Conservation (phyloP, 2,329 filamentous ascomycete species). For the Emergomyces pasteurianus region DNA sequence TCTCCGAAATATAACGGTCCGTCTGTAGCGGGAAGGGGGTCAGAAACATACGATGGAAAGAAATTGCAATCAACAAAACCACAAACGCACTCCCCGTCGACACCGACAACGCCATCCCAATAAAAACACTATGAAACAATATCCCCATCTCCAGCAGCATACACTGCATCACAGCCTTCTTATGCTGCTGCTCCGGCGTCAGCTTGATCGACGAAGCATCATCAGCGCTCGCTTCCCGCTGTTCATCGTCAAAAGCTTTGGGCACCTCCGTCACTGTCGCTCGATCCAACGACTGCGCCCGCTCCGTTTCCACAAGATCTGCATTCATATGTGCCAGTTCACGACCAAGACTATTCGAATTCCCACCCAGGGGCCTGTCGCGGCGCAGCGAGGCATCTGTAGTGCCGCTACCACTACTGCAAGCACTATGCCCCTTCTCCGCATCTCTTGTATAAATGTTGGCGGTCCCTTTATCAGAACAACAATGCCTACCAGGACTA, state of each 20-base stretch:
- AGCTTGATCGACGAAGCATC: constrained; percentile 5
- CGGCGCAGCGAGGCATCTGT: constrained; percentile 12
- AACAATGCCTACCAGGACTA: constrained; percentile 22
- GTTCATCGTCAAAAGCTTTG: neutral
- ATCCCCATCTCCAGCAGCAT: constrained; percentile 66
- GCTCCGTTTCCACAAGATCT: constrained; percentile 14
- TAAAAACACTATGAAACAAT: constrained; percentile 58
- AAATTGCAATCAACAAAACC: constrained; percentile 24
- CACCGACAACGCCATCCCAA: constrained; percentile 27
- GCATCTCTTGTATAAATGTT: neutral
- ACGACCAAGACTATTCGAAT: constrained; percentile 20
- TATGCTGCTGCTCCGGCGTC: constrained; percentile 33
- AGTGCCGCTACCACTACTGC: neutral
- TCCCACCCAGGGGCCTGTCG: constrained; percentile 14
- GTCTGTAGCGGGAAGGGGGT: neutral
- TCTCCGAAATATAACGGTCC: neutral
- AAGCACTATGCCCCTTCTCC: neutral
- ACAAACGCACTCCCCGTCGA: constrained; percentile 24
- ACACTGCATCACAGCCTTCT: constrained; percentile 59
- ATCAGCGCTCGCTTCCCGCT: neutral
- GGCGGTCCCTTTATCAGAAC: neutral
- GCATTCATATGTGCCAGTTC: constrained; percentile 19
- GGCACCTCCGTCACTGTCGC: neutral
- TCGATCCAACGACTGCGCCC: constrained; percentile 8
- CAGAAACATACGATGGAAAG: constrained; percentile 24